These are phyloP conservation scores for Galeopsis tetrahit DNA, from an alignment of 257 asterid species.

Conservation along the genomic window DNA sequence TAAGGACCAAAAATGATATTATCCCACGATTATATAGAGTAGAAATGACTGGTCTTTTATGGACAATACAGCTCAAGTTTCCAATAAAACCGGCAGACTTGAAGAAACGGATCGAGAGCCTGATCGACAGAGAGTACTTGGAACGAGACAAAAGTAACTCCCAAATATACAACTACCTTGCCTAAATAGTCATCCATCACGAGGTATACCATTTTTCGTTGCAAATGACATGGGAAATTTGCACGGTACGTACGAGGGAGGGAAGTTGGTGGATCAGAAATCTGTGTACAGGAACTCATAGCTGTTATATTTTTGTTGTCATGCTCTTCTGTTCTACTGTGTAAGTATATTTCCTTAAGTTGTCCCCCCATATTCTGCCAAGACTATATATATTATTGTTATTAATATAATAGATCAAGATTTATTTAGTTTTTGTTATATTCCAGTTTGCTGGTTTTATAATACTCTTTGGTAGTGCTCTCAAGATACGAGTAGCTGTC, in stretches of 20 bases:
- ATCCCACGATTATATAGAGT: neutral
- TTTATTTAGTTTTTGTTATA: neutral
- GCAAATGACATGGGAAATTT: conserved; percentile 44
- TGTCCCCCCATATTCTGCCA: conserved; percentile 17
- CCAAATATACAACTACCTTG: conserved; percentile 93
- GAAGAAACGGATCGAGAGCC: conserved; percentile 98
- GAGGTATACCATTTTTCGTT: conserved; percentile 35
- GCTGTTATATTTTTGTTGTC: conserved; percentile 39
- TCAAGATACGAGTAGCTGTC: too few species aligned
- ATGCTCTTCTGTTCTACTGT: conserved; percentile 34
- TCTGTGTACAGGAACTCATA: conserved; percentile 67
- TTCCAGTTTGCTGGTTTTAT: too few species aligned
- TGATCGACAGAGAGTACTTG: conserved; percentile 90
- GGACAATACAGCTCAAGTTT: conserved; percentile 77
- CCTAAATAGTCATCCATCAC: conserved; percentile 42
- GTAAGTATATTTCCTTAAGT: conserved; percentile 32
- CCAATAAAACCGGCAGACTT: conserved; percentile 97
- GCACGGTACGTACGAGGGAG: conserved; percentile 21
- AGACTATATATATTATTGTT: conserved; percentile 10
- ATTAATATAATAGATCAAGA: conserved; percentile 17
- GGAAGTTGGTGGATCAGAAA: conserved; percentile 20
- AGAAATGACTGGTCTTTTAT: conserved; percentile 9
- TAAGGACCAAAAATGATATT: too few species aligned
- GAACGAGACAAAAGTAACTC: conserved; percentile 94
- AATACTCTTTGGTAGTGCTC: too few species aligned